Evolutionary conservation across 202 grass and related monocot species (phyloP).

Genomic region (Eragrostis tef): DNA sequence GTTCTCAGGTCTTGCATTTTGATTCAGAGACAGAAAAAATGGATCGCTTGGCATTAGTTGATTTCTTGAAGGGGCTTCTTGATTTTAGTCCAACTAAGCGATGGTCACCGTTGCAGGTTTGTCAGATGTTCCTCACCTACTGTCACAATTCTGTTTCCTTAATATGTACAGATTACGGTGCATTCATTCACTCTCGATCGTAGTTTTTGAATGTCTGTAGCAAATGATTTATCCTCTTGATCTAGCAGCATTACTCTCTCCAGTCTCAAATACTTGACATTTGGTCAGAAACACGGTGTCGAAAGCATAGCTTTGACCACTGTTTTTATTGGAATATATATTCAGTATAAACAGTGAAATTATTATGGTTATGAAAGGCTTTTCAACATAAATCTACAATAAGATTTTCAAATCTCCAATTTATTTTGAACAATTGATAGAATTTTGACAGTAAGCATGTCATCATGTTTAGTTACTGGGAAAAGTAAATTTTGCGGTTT

Average conservation of each 20-base stretch:
- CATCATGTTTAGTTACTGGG: too few relatives aligned
- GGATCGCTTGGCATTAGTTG: slow-evolving; percentile 73
- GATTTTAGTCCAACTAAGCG: slow-evolving; percentile 89
- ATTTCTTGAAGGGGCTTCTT: slow-evolving; percentile 98
- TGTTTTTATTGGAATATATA: not conserved
- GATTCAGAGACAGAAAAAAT: slow-evolving; percentile 67
- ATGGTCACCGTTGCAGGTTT: slow-evolving; percentile 97
- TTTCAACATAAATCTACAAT: not conserved
- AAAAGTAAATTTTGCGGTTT: not conserved
- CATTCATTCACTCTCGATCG: slow-evolving; percentile 24
- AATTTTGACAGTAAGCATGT: not conserved
- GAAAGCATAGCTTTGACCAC: not conserved
- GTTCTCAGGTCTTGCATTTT: slow-evolving; percentile 70
- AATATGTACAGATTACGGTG: slow-evolving; percentile 28
- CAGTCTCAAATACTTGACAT: not conserved
- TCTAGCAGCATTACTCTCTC: not conserved
- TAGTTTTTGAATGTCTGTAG: not conserved
- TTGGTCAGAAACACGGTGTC: not conserved
- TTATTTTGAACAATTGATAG: not conserved
- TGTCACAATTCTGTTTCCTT: slow-evolving; percentile 32
- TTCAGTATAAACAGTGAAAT: not conserved
- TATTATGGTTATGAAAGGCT: not conserved
- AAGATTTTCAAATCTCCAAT: not conserved
- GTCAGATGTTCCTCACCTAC: slow-evolving; percentile 5
- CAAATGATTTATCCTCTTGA: slow-evolving; percentile 27